Conservation (phyloP, 768 basidiomycete genomes). For the Cystofilobasidium ferigula region DNA sequence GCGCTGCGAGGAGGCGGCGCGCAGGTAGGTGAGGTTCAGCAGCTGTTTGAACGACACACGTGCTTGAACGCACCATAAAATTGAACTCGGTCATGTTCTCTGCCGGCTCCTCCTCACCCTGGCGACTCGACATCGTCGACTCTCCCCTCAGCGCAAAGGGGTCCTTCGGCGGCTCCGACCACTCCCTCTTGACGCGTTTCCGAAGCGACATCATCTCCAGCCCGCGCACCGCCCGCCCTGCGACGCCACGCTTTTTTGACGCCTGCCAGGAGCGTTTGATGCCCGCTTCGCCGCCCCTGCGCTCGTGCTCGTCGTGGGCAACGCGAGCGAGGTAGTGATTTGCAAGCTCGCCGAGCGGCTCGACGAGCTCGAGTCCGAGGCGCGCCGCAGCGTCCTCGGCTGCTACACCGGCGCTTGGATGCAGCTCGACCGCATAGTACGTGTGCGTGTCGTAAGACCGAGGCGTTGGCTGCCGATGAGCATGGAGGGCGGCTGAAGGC, state of each 20-base stretch:
- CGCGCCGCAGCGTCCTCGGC: slow-evolving; percentile 50
- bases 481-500: not conserved
- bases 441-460: slow-evolving; percentile 45
- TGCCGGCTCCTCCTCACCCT: not conserved
- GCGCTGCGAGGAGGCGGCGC: not conserved
- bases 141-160: not conserved
- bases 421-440: slow-evolving; percentile 55
- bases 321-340: slow-evolving; percentile 74
- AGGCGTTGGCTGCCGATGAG: slow-evolving; percentile 22
- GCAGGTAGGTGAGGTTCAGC: not conserved
- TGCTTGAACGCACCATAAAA: slow-evolving; percentile 44
- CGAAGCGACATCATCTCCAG: slow-evolving; percentile 56
- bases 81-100: slow-evolving; percentile 18
- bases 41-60: no score
- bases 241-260: not conserved
- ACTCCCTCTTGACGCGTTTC: slow-evolving; percentile 53
- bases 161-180: not conserved
- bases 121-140: not conserved
- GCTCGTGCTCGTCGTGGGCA: slow-evolving; percentile 22
- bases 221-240: slow-evolving; percentile 45
- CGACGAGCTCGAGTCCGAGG: slow-evolving; percentile 74
- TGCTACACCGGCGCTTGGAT: slow-evolving; percentile 42
- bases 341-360: slow-evolving; percentile 69
- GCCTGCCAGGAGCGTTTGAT: not conserved
- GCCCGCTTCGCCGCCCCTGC: not conserved